A percentile compares a stretch with the other conserved stretches of the same genome.
phyloP scores from a whole-genome alignment of 805 yeast genomes.

The Suhomyces faveliae region DNA sequence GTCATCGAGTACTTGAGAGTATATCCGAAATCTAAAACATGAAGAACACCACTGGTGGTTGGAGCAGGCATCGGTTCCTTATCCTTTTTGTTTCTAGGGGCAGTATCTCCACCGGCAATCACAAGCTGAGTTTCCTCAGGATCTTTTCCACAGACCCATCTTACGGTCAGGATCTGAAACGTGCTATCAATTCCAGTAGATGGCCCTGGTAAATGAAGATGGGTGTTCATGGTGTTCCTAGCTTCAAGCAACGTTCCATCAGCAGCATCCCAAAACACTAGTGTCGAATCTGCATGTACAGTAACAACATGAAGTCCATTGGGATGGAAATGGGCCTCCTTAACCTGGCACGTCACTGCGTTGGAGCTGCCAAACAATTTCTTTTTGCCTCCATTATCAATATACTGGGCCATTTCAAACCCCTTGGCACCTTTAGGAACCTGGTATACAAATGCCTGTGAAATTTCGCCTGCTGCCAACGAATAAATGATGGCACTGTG shows the following conservation, averaged over 20 bases:
- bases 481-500: constrained; percentile 70
- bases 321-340: constrained; percentile 81
- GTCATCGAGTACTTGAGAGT: constrained; percentile 80
- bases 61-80: neutral
- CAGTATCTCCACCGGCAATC: constrained; percentile 61
- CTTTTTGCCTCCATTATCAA: constrained; percentile 40
- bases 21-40: constrained; percentile 70
- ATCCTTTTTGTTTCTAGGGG: neutral
- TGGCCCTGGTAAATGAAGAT: constrained; percentile 56
- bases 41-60: constrained; percentile 20
- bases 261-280: constrained; percentile 91
- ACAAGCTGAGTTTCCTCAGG: constrained; percentile 78
- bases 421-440: constrained; percentile 72
- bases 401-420: constrained; percentile 27
- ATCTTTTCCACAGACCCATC: constrained; percentile 78
- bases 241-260: constrained; percentile 75
- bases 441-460: constrained; percentile 56
- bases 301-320: constrained; percentile 84
- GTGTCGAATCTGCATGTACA: constrained; percentile 74
- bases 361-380: constrained; percentile 39
- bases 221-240: constrained; percentile 63
- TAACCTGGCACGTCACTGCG: constrained; percentile 30
- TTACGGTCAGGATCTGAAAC: constrained; percentile 49
- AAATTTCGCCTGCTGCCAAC: constrained; percentile 57
- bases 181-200: constrained; percentile 12